Evolutionary conservation across 257 asterid species (phyloP).

Genomic region (Ehretia macrophylla): DNA sequence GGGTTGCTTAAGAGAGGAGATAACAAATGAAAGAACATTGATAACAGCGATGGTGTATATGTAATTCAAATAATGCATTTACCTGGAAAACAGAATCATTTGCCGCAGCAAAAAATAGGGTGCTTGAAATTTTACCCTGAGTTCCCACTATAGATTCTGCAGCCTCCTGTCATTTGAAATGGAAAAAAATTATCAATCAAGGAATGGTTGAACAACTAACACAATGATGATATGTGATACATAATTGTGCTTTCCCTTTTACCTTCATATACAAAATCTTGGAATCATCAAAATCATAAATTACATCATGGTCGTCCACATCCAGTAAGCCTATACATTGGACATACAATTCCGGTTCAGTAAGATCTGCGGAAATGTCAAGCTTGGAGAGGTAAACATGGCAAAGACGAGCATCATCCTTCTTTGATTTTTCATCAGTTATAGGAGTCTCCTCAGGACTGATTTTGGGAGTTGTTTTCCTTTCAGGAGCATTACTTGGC

Average conservation of each 20-base stretch:
- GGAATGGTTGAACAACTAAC: background rate
- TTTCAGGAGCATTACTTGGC: constrained; percentile 29
- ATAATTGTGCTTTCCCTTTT: constrained; percentile 13
- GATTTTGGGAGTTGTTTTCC: constrained; percentile 27
- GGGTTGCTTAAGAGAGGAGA: too few relatives aligned
- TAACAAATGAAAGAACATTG: too few relatives aligned
- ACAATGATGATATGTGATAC: background rate
- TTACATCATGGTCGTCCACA: constrained; percentile 38
- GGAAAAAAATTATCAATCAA: background rate
- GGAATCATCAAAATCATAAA: constrained; percentile 34
- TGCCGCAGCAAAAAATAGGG: constrained; percentile 40
- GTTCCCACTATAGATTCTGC: constrained; percentile 48
- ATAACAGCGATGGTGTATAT: too few relatives aligned
- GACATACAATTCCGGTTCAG: constrained; percentile 60
- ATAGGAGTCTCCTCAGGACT: constrained; percentile 28
- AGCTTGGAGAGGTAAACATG: constrained; percentile 69
- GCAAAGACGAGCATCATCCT: constrained; percentile 41
- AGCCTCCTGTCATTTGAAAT: too few relatives aligned
- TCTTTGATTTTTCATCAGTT: constrained; percentile 26
- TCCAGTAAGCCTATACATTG: constrained; percentile 49
- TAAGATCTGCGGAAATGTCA: constrained; percentile 80
- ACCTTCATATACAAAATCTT: constrained; percentile 72
- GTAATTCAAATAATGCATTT: constrained; percentile 9
- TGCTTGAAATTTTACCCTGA: constrained; percentile 25
- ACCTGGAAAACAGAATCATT: constrained; percentile 81